Evolutionary conservation across 129 eudicot species (phyloP), one percentile per base, ranked within the genome.

Genomic region (Lactuca saligna): DNA sequence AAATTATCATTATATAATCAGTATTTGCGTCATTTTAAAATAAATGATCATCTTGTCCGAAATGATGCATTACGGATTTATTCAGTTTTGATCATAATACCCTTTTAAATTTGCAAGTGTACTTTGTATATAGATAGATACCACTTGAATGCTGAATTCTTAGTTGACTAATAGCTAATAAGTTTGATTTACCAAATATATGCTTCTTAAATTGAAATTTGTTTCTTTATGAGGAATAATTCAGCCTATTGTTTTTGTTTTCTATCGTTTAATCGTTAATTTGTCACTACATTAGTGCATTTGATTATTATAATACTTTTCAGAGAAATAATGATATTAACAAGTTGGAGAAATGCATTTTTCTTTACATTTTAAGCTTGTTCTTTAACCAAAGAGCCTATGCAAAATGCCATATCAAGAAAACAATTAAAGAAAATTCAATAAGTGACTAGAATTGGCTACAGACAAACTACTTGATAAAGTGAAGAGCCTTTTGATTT

Each of bases 361-460:
- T 85, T 90, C 69, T 70, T 72, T 74, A 84, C 84, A 74, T 55
- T 73, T 46, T 68, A 48, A 57, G 82, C 83, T 72, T 86, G 88
- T 74, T 85, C 84, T 69, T 68, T 20, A 77, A 68, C 62, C 80
- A 33, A 38, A 90, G 95, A 44, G 91, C 90, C 98, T 93, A 75
- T 69, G 66, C 54, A 61, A 68, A n/a, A n/a, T n/a, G n/a, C n/a
- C n/a, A n/a, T n/a, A 72, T 17, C 31, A 76, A 72, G 50, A 38
- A 68, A 57, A 65, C 9, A 34, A 62, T 46, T 25, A 72, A 33
- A 38, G 58, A 25, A 12, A 25, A 41, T 66, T n/a, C 5, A 35
- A 6, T 35, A 35, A 35, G 6, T 35, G 4, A 35, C 29, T 25
- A 2, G 29, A 25, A 2, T 25, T 25, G 1, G 29, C 29, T 25